Base-by-base conservation (phyloP, 192 early-diverging fungal genomes). In the Oehlia diaphana region DNA sequence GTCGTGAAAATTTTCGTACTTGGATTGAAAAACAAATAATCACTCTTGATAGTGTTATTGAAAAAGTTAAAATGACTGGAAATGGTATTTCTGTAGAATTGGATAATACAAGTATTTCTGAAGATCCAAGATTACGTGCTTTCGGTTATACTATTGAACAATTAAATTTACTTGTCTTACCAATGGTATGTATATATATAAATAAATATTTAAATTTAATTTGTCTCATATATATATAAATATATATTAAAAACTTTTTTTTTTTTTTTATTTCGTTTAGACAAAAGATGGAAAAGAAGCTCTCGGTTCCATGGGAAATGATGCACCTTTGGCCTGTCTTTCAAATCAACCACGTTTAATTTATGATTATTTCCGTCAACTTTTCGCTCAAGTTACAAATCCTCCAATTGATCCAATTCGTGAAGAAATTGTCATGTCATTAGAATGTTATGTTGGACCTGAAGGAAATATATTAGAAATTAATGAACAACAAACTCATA, bases 391-490 rank as follows among this genome's bases (percentile, higher is more conserved):
- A 83, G 97, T 98, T 68, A 97, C 96, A 69, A 97, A 99, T 85
- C 98, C 98, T 77, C 98, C 98, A 3, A 98, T 99, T 79, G 98
- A 99, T 88, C 98, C 98, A 71, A 98, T 99, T 83, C 95, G 98
- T 81, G 96, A 99, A 86, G 93, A 95, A 77, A 93, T 98, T 80
- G 96, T 99, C 88, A 99, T 99, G 98, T 96, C 95, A 23, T 89
- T 97, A 37, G 91, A 93, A 49, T 97, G 96, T 89, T 95, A 96
- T 84, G 88, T 99, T 21, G 98, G 98, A 28, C 94, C 96, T 7
- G 93, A 95, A 82, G 96, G 95, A 63, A 99, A 99, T 80, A 87
- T 99, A 74, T 90, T 99, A 71, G 95, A 96, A 82, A 90, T 97
- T 65, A 86, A 92, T 5, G 89, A 90, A 76, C 81, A 81, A 19